Evolutionary conservation across 345 rosid genomes (phyloP).

Genomic region (Mercurialis annua): DNA sequence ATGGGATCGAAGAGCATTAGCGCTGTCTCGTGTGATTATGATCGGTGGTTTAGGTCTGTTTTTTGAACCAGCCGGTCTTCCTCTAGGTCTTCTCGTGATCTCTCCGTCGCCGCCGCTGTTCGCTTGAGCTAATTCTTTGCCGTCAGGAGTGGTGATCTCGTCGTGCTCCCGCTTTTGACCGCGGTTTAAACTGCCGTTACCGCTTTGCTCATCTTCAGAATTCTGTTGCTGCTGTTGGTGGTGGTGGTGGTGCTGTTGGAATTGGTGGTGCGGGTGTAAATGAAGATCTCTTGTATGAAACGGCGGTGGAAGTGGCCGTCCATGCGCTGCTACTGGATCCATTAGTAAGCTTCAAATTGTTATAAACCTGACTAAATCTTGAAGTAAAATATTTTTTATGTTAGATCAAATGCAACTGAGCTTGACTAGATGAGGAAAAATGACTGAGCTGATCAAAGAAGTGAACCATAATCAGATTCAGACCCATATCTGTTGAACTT

Average conservation of each 20-base stretch:
- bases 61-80: slow-evolving; percentile 86
- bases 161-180: slow-evolving; percentile 73
- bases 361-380: not conserved
- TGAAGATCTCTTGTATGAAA: slow-evolving; percentile 80
- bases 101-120: slow-evolving; percentile 46
- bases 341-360: slow-evolving; percentile 29
- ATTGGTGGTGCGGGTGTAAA: slow-evolving; percentile 58
- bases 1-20: slow-evolving; percentile 92
- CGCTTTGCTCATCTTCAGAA: slow-evolving; percentile 45
- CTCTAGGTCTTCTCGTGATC: slow-evolving; percentile 64
- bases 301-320: slow-evolving; percentile 83
- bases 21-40: slow-evolving; percentile 89
- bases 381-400: slow-evolving; percentile 7
- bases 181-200: slow-evolving; percentile 33
- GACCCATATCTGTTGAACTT: slow-evolving; percentile 7
- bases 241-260: slow-evolving; percentile 52
- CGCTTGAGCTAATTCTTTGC: slow-evolving; percentile 36
- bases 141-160: slow-evolving; percentile 34
- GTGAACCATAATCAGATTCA: too few species aligned
- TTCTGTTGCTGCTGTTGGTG: slow-evolving; percentile 53
- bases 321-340: slow-evolving; percentile 73
- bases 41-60: slow-evolving; percentile 92
- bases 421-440: slow-evolving; percentile 15
- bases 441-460: slow-evolving; percentile 25
- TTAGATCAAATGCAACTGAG: slow-evolving; percentile 14